Base-by-base conservation (phyloP, 2,329 filamentous ascomycete genomes). In the Microsporum audouinii region DNA sequence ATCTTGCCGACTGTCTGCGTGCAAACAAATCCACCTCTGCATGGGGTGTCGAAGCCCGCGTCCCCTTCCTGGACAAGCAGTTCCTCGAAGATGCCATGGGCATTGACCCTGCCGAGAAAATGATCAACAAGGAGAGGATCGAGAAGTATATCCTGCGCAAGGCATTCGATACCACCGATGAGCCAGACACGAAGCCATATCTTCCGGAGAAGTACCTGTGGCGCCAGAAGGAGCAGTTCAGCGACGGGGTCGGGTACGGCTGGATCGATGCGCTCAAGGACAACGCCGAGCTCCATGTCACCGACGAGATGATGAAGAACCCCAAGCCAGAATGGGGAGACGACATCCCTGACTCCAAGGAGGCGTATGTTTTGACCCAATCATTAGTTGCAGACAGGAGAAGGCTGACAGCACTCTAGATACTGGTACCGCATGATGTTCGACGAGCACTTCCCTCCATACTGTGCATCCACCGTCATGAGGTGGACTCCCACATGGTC, bases 391-490 rank as follows among this genome's bases (percentile, higher is more conserved):
- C 4, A 47, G 17, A 47, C 3, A 47, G 34, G 51, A 59, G 12
- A 5, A n/a, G 36, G 36, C 56, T 47, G 38, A 55, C 49, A 36
- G 31, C 23, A 39, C 58, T 34, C 31, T 67, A 88, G 85, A 55
- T 95, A 96, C 82, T 99, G 94, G 94, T 99, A 99, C 79, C 87
- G 94, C 70, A 82, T 80, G 74, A 97, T 99, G 92, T 99, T 97
- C 73, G 94, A 99, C 75, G 92, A 99, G 82, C 92, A 95, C 77
- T 99, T 97, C 84, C 94, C 94, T 55, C 83, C 86, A 61, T 87
- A 87, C 71, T 97, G 92, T 73, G 95, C 94, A 6, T 86, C 84
- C 63, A 99, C 94, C 5, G 94, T 99, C 60, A 88, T 89, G 88
- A 83, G 94, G 71, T 99, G 94, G 95, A 91, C 89, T 61, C 94